phyloP scores from a whole-genome alignment of 192 early-diverging fungal genomes.

The Gigaspora rosea region DNA sequence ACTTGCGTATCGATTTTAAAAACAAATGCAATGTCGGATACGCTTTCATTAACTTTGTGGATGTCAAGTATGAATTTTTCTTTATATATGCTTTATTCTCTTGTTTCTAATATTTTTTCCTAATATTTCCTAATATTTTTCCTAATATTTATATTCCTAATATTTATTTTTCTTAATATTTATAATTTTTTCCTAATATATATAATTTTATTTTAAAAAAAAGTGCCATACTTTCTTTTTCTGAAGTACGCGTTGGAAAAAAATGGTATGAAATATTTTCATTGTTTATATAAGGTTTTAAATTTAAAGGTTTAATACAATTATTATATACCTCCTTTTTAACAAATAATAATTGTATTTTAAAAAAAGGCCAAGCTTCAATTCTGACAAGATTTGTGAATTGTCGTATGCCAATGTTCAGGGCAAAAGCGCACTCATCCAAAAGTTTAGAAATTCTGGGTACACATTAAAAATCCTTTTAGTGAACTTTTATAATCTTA shows the following conservation, averaged over 20 bases:
- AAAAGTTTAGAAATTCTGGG: conserved; percentile 81
- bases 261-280: conserved; percentile 54
- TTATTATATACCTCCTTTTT: background rate
- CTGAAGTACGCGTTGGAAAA: conserved; percentile 67
- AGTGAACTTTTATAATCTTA: too few relatives aligned
- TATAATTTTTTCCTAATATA: too few relatives aligned
- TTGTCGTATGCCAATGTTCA: conserved; percentile 84
- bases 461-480: conserved; percentile 31
- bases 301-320: too few relatives aligned
- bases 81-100: background rate
- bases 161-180: background rate
- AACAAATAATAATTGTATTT: background rate
- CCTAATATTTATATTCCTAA: background rate
- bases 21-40: conserved; percentile 89
- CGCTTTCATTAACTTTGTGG: conserved; percentile 74
- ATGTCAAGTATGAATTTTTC: conserved; percentile 46
- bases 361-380: conserved; percentile 52
- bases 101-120: background rate
- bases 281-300: background rate
- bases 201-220: background rate
- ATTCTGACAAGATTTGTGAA: conserved; percentile 75
- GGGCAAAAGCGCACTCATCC: conserved; percentile 67
- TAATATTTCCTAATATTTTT: conserved; percentile 1
- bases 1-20: conserved; percentile 86
- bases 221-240: conserved; percentile 67